Base-by-base conservation (phyloP, 768 basidiomycete genomes). In the Sistotremastrum niveocremeum region DNA sequence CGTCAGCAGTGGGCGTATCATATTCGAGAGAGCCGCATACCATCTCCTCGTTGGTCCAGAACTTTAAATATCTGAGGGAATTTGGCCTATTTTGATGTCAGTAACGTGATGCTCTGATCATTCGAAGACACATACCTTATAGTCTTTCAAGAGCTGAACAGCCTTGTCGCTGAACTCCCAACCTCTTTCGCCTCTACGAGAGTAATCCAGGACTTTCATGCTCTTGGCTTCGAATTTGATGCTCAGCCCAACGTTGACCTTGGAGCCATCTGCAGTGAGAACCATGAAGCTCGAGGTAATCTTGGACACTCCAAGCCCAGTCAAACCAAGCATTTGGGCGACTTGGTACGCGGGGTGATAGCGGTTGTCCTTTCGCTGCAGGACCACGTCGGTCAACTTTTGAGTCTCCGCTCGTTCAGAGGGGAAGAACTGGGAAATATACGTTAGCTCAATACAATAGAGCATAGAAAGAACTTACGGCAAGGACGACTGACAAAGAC, bases 91-190 rank as follows among this genome's bases (percentile, higher is more conserved):
- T 47, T 39, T 38, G 40, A 9, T 37, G 37, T 42, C 34, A 49
- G 34, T 37, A 46, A 45, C 1, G 34, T 37, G 33, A 7, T 6
- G 9, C 9, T 4, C 6, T 41, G 7, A 33, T 20, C 5, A 43
- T 41, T 45, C 8, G 11, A 32, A 31, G 37, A 29, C 11, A 40
- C 59, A 12, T 31, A 81, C 83, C 73, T 84, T 84, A 67, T 98
- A 99, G 46, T 90, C 81, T 37, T 66, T 68, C 46, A 97, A 74
- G 11, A 97, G 72, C 29, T 81, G 69, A 36, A 93, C 64, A 0
- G 94, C 82, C 58, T 81, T 86, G 49, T 89, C 76, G 54, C 89
- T 94, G 57, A 84, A 98, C 57, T 99, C 93, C 95, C 94, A 99
- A 34, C 77, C 71, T 6, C 79, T 67, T 6, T 81, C 82, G 31